Base-by-base conservation (phyloP, 345 rosid species). In the Crucihimalaya himalaica region DNA sequence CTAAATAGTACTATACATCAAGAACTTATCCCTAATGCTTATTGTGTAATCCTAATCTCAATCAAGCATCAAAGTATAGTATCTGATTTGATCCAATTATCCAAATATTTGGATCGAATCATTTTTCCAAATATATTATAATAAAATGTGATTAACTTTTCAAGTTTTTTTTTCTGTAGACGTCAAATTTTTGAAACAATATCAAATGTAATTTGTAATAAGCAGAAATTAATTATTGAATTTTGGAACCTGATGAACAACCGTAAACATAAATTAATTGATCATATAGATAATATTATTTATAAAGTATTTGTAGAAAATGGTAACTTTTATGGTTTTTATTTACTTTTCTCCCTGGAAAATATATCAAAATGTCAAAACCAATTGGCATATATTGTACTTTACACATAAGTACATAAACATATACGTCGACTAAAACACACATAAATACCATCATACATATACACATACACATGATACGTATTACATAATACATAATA, bases 11-110 rank as follows among this genome's bases (percentile, higher is more conserved):
- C 11, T 59, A 59, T 46, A 65, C 43, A 34, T 66, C 15, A 47
- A 50, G 66, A 56, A 66, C 59, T 37, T 73, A 73, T 66, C 23
- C 66, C 39, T 27, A 27, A 37, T 25, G 59, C 60, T 28, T 57
- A 35, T 15, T 46, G 71, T 56, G 43, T 57, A 66, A 65, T 56
- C 43, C 51, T 61, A 50, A 48, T 60, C 72, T 50, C 42, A 57
- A 10, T 48, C 72, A 66, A 60, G 54, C 60, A 74, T 74, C 78
- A 47, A 65, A 65, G 20, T 55, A 16, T 47, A 39, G 42, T 19
- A 74, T 74, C 18, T 55, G 56, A 45, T 6, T 6, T 39, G 77
- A 73, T 56, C 58, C 59, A 71, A 1, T 20, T 10, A 19, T 48
- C 12, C 27, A n/a, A 14, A 31, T 53, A 32, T 45, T 35, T 64